These are phyloP conservation scores for Amoebophrya sp. DNA, from an alignment of 169 alveolate genomes.

Conservation along the genomic window DNA sequence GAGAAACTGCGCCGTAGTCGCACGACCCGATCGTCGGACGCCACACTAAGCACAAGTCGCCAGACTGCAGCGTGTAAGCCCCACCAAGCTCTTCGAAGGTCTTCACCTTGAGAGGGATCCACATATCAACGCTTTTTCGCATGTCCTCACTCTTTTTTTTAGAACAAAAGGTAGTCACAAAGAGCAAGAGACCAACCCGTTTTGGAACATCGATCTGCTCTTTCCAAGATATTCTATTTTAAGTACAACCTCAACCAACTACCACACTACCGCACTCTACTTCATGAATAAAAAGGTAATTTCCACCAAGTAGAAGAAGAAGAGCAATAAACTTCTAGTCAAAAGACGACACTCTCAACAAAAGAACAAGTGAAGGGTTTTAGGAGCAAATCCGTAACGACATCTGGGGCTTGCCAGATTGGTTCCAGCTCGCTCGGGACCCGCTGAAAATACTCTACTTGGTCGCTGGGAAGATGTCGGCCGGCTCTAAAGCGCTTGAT, in stretches of 20 bases:
- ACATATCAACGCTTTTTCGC: not conserved
- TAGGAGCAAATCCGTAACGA: no score
- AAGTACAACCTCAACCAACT: no score
- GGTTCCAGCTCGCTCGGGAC: not conserved
- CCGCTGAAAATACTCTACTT: not conserved
- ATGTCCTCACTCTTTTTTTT: not conserved
- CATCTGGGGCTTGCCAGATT: not conserved
- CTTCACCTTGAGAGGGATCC: not conserved
- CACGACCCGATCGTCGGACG: not conserved
- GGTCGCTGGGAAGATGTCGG: not conserved
- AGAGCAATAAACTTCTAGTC: no score
- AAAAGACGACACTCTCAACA: no score
- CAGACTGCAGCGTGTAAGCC: not conserved
- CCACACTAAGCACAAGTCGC: not conserved
- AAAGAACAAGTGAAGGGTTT: no score
- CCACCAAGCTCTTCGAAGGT: not conserved
- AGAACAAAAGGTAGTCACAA: no score
- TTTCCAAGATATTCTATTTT: no score
- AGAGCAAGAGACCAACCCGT: no score
- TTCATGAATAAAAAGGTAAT: no score
- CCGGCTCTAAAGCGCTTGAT: not conserved
- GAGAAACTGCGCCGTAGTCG: not conserved
- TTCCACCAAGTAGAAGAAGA: no score
- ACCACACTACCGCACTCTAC: no score
- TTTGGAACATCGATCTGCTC: no score